Conservation (phyloP, 2,329 filamentous ascomycete genomes). For the Rhinocladiella similis region DNA sequence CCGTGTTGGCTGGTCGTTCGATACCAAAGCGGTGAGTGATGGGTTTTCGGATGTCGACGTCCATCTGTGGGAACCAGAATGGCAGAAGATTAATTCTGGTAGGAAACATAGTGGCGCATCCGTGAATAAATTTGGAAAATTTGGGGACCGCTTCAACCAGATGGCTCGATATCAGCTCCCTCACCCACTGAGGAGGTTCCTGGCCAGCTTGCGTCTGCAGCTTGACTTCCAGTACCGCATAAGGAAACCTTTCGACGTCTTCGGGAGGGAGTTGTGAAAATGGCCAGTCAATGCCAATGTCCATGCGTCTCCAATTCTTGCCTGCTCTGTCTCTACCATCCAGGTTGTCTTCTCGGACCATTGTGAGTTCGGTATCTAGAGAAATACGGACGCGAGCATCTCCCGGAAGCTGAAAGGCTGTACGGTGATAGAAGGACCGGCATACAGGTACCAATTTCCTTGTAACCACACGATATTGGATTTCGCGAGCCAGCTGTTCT, state of each 20-base stretch:
- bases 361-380: slow-evolving; percentile 91
- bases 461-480: slow-evolving; percentile 90
- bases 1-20: slow-evolving; percentile 72
- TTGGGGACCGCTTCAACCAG: slow-evolving; percentile 98
- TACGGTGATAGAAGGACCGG: slow-evolving; percentile 96
- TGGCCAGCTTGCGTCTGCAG: slow-evolving; percentile 94
- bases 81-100: slow-evolving; percentile 84
- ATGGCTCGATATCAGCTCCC: slow-evolving; percentile 88
- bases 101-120: slow-evolving; percentile 83
- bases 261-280: slow-evolving; percentile 84
- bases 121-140: slow-evolving; percentile 99
- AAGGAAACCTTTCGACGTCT: slow-evolving; percentile 90
- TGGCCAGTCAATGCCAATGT: slow-evolving; percentile 94
- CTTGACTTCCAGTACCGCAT: slow-evolving; percentile 95
- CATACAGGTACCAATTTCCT: slow-evolving; percentile 86
- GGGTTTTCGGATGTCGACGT: slow-evolving; percentile 94
- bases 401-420: slow-evolving; percentile 93
- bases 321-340: slow-evolving; percentile 75
- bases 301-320: slow-evolving; percentile 93
- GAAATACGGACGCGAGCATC: slow-evolving; percentile 96
- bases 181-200: slow-evolving; percentile 94
- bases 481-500: slow-evolving; percentile 83
- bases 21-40: slow-evolving; percentile 88
- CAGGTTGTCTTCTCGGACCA: slow-evolving; percentile 93
- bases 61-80: slow-evolving; percentile 99